phyloP scores from a whole-genome alignment of 192 early-diverging fungal genomes.

The Coemansia sp. region DNA sequence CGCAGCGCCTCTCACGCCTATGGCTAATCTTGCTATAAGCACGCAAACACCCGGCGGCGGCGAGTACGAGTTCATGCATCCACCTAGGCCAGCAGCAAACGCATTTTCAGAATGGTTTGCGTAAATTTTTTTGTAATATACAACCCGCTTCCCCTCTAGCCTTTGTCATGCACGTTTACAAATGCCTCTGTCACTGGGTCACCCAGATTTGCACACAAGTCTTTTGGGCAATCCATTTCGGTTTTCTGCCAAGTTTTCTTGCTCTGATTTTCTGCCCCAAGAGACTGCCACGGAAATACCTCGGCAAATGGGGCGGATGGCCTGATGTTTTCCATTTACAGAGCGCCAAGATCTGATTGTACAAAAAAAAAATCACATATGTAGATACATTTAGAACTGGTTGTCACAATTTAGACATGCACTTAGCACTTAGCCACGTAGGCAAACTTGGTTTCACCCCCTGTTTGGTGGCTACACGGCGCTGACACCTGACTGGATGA shows the following conservation, averaged over 20 bases:
- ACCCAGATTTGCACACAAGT: neutral
- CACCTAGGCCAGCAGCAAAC: conserved; percentile 6
- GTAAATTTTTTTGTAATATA: neutral
- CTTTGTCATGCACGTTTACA: neutral
- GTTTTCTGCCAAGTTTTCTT: neutral
- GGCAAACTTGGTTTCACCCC: neutral
- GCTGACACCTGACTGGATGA: neutral
- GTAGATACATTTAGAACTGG: neutral
- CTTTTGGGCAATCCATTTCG: neutral
- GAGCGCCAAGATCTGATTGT: neutral
- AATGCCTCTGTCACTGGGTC: neutral
- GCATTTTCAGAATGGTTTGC: conserved; percentile 29
- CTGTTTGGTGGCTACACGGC: neutral
- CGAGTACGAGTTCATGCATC: conserved; percentile 2
- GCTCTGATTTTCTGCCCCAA: neutral
- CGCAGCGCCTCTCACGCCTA: conserved; percentile 4
- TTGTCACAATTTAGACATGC: neutral
- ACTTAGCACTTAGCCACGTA: neutral
- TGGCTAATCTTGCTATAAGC: neutral
- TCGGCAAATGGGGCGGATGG: neutral
- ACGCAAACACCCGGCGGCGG: neutral
- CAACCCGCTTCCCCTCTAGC: neutral
- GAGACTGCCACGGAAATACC: neutral
- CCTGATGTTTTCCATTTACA: neutral
- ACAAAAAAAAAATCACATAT: neutral